These are phyloP conservation scores for Glaciozyma martinii DNA, from an alignment of 768 basidiomycete genomes.

Conservation along the genomic window DNA sequence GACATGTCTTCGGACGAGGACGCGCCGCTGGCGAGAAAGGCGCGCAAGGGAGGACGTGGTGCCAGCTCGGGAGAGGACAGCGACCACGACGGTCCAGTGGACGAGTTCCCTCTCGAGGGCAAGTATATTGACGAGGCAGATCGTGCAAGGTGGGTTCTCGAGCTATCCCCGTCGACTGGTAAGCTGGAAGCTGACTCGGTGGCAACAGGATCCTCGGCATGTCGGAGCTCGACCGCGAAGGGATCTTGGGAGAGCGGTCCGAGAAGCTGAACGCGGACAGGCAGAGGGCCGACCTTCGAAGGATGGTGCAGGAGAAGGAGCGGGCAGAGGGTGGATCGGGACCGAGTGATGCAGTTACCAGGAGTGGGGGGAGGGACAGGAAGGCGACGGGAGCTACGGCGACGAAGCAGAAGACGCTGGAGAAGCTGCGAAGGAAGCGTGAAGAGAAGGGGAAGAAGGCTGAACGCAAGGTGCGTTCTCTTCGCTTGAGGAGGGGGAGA, in stretches of 20 bases:
- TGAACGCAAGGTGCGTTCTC: conserved; percentile 11
- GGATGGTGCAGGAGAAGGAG: conserved; percentile 62
- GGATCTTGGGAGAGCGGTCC: conserved; percentile 65
- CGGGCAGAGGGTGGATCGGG: conserved; percentile 57
- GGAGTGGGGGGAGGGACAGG: conserved; percentile 30
- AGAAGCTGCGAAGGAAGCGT: conserved; percentile 71
- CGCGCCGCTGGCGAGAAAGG: conserved; percentile 31
- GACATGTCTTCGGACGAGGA: conserved; percentile 48
- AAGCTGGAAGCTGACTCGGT: background rate
- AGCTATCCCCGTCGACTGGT: no score
- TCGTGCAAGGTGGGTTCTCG: conserved; percentile 57
- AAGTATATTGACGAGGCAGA: conserved; percentile 81
- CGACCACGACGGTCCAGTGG: conserved; percentile 52
- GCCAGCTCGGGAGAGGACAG: conserved; percentile 45
- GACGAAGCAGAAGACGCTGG: conserved; percentile 20
- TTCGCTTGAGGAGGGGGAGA: background rate
- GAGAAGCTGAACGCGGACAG: conserved; percentile 70
- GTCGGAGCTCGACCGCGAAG: conserved; percentile 83
- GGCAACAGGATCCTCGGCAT: conserved; percentile 58
- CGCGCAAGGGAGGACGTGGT: conserved; percentile 19
- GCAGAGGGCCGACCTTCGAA: conserved; percentile 61
- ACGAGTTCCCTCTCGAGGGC: conserved; percentile 83
- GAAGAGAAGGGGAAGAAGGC: conserved; percentile 81
- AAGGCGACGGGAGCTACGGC: conserved; percentile 36
- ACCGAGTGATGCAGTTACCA: conserved; percentile 53